phyloP scores from a whole-genome alignment of 2,329 filamentous ascomycete species.

The Phoma sp. region DNA sequence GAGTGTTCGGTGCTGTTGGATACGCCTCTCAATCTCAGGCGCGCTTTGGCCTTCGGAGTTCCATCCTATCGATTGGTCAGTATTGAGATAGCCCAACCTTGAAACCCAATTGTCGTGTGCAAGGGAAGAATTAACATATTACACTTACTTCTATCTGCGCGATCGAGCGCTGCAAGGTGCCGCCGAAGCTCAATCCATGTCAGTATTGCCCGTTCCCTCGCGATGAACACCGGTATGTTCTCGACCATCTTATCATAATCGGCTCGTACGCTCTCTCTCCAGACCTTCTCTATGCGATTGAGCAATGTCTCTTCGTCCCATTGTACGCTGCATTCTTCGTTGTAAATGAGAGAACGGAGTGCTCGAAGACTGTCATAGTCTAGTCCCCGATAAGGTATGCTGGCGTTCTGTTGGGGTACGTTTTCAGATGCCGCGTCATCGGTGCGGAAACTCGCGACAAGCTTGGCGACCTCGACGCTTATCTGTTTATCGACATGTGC shows the following conservation, averaged over 20 bases:
- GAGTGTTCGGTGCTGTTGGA: conserved; percentile 41
- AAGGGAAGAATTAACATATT: conserved; percentile 15
- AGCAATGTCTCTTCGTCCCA: conserved; percentile 41
- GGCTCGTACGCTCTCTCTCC: conserved; percentile 39
- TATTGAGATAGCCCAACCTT: conserved; percentile 3
- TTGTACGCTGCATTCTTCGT: conserved; percentile 27
- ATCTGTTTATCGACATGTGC: conserved; percentile 34
- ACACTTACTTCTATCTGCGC: conserved; percentile 40
- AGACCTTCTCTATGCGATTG: conserved; percentile 37
- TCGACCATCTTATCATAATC: conserved; percentile 35
- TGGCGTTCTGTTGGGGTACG: conserved; percentile 25
- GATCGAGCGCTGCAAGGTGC: conserved; percentile 42
- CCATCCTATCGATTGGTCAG: conserved; percentile 34
- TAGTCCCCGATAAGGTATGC: conserved; percentile 34
- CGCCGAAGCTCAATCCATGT: conserved; percentile 45
- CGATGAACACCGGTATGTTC: conserved; percentile 39
- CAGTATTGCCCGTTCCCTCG: conserved; percentile 41
- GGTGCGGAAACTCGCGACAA: conserved; percentile 37
- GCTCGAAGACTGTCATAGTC: conserved; percentile 39
- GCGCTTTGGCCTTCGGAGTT: conserved; percentile 34
- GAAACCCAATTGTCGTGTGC: background rate
- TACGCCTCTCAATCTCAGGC: conserved; percentile 40
- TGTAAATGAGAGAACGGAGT: conserved; percentile 41
- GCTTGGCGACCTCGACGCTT: conserved; percentile 34
- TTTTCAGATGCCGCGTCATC: conserved; percentile 30